Percentiles rank a stretch among this genome's conserved stretches.
These are phyloP conservation scores for Lepidium campestre DNA, from an alignment of 441 rosid genomes.

Conservation along the genomic window DNA sequence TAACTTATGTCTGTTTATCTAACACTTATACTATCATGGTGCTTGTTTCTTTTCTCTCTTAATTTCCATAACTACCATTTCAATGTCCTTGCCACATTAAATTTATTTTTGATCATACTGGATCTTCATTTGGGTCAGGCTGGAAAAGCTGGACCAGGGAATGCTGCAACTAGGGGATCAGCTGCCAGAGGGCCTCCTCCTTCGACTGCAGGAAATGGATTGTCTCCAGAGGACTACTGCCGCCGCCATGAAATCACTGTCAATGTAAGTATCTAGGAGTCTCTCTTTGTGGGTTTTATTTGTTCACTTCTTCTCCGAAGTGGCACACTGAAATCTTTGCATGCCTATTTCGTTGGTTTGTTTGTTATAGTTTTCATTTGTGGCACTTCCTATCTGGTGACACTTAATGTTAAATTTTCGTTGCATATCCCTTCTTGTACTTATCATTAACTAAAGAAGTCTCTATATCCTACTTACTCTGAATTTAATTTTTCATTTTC, in stretches of 20 bases:
- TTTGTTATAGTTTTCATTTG: not conserved
- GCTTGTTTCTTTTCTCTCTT: not conserved
- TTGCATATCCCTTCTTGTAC: not conserved
- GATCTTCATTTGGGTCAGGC: slow-evolving; percentile 6
- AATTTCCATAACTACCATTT: not conserved
- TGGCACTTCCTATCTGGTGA: not conserved
- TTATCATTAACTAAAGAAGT: not conserved
- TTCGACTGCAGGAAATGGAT: slow-evolving; percentile 31
- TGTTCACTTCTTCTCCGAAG: not conserved
- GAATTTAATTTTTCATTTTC: not conserved
- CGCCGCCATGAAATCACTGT: slow-evolving; percentile 81
- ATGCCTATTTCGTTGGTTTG: not conserved
- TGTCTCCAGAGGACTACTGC: slow-evolving; percentile 73
- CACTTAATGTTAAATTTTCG: not conserved
- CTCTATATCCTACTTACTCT: not conserved
- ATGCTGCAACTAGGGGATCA: slow-evolving; percentile 35
- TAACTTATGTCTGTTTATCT: not conserved
- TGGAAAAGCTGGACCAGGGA: slow-evolving; percentile 17
- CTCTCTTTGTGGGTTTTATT: not conserved
- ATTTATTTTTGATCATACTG: not conserved
- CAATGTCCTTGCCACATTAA: not conserved
- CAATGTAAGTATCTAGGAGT: slow-evolving; percentile 40
- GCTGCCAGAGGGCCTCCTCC: slow-evolving; percentile 37
- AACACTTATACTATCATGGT: not conserved
- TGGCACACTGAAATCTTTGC: not conserved